A percentile compares a stretch with the other conserved stretches of the same genome.
These are phyloP conservation scores for Diaporthe sp. DNA, from an alignment of 2,329 filamentous ascomycete genomes.

Conservation along the genomic window DNA sequence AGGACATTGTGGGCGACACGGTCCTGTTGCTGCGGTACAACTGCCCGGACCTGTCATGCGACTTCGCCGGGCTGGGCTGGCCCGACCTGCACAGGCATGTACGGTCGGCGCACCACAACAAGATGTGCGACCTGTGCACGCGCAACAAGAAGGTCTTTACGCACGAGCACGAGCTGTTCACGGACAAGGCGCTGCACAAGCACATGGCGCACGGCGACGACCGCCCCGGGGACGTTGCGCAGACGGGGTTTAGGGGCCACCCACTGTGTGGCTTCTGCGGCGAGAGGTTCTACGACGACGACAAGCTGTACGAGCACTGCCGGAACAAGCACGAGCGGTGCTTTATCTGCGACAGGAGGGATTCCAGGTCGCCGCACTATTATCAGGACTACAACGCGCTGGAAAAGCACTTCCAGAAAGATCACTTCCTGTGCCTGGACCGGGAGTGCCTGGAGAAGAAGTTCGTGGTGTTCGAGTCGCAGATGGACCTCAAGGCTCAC, in stretches of 20 bases:
- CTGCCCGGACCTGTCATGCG: slow-evolving; percentile 83
- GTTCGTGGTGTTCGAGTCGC: slow-evolving; percentile 94
- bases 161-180: slow-evolving; percentile 95
- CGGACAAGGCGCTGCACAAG: slow-evolving; percentile 79
- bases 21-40: slow-evolving; percentile 91
- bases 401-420: slow-evolving; percentile 86
- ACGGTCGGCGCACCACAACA: slow-evolving; percentile 81
- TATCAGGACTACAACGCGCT: slow-evolving; percentile 89
- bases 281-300: slow-evolving; percentile 92
- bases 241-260: slow-evolving; percentile 96
- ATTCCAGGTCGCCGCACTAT: slow-evolving; percentile 83
- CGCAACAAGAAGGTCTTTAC: slow-evolving; percentile 98
- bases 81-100: slow-evolving; percentile 78
- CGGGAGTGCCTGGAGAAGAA: slow-evolving; percentile 95
- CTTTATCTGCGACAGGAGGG: slow-evolving; percentile 86
- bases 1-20: slow-evolving; percentile 92
- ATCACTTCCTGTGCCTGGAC: slow-evolving; percentile 88
- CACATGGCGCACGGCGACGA: slow-evolving; percentile 95
- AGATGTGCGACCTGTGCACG: slow-evolving; percentile 91
- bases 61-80: slow-evolving; percentile 81
- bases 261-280: slow-evolving; percentile 94
- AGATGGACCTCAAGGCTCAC: slow-evolving; percentile 95
- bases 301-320: slow-evolving; percentile 94
- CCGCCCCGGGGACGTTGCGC: slow-evolving; percentile 86
- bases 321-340: slow-evolving; percentile 94